Evolutionary conservation across 2,329 filamentous ascomycete genomes (phyloP).

Genomic region (Xylariaceae sp.): DNA sequence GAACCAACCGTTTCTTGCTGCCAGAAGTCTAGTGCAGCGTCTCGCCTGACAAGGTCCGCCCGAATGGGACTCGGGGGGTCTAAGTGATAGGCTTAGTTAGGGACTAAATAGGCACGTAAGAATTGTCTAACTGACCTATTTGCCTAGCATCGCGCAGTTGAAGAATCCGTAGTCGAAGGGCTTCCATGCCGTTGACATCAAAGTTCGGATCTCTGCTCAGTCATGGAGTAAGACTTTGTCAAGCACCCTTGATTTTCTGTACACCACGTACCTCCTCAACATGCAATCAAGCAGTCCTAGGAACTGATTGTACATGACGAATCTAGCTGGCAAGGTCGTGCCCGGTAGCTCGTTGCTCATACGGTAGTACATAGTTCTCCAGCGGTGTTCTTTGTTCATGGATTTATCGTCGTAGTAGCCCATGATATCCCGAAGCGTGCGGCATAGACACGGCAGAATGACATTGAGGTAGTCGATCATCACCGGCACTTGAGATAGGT

Average conservation of each 20-base stretch:
- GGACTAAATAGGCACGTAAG: conserved; percentile 34
- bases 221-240: conserved; percentile 15
- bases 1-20: conserved; percentile 37
- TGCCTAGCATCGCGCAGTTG: conserved; percentile 59
- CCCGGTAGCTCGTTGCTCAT: conserved; percentile 61
- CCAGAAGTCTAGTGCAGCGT: conserved; percentile 40
- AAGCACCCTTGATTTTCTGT: not conserved
- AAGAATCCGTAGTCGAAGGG: conserved; percentile 55
- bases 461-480: conserved; percentile 63
- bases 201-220: conserved; percentile 56
- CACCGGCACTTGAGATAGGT: conserved; percentile 56
- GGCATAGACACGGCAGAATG: conserved; percentile 61
- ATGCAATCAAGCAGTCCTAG: conserved; percentile 57
- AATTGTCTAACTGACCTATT: conserved; percentile 52
- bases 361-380: conserved; percentile 64
- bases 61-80: conserved; percentile 39
- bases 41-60: conserved; percentile 36
- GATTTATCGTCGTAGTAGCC: conserved; percentile 58
- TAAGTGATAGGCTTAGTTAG: conserved; percentile 22
- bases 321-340: conserved; percentile 58
- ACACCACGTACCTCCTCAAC: conserved; percentile 54
- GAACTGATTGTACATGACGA: conserved; percentile 63
- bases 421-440: conserved; percentile 60
- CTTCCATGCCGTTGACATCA: conserved; percentile 62
- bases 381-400: conserved; percentile 56